A percentile compares a stretch with the other conserved stretches of the same genome.
Evolutionary conservation across 78 protist genomes (phyloP).

Genomic region (Chrysochromulina parva): DNA sequence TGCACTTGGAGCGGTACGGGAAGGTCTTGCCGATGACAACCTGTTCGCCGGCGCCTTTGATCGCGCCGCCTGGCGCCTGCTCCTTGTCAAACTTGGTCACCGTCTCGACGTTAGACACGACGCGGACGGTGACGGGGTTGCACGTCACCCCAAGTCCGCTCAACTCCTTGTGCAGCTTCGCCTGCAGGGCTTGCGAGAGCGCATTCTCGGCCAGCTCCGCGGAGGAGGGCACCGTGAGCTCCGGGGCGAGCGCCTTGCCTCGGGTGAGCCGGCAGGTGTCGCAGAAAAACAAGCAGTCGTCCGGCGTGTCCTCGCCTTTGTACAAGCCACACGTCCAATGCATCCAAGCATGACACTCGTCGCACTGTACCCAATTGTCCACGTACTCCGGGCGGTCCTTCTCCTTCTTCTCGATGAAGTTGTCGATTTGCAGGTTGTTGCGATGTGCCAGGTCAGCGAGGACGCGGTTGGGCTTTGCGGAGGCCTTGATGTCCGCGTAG

Average conservation of each 20-base stretch:
- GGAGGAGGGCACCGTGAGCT: not conserved
- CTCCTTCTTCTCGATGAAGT: constrained; percentile 5
- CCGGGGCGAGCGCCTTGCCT: not conserved
- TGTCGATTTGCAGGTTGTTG: not conserved
- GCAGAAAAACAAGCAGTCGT: constrained; percentile 16
- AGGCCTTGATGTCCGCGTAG: not conserved
- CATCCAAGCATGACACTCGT: not conserved
- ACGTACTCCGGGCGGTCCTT: constrained; percentile 23
- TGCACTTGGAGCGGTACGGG: constrained; percentile 49
- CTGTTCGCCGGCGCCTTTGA: not conserved
- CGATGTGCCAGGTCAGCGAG: constrained; percentile 3
- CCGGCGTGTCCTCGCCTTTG: constrained; percentile 38
- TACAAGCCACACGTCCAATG: constrained; percentile 15
- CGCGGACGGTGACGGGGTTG: not conserved
- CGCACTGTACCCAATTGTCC: constrained; percentile 36
- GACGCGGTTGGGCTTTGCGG: not conserved
- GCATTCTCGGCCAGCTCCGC: not conserved
- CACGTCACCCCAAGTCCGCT: not conserved
- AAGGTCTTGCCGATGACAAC: not conserved
- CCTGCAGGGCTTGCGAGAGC: not conserved
- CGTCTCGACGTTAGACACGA: not conserved
- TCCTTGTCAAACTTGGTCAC: not conserved
- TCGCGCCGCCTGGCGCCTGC: too few relatives aligned
- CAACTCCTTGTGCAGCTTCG: not conserved
- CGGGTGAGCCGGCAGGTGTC: not conserved